Conservation (phyloP, 225 moss, liverwort and hornwort species). For the Thuidium tamariscinum region DNA sequence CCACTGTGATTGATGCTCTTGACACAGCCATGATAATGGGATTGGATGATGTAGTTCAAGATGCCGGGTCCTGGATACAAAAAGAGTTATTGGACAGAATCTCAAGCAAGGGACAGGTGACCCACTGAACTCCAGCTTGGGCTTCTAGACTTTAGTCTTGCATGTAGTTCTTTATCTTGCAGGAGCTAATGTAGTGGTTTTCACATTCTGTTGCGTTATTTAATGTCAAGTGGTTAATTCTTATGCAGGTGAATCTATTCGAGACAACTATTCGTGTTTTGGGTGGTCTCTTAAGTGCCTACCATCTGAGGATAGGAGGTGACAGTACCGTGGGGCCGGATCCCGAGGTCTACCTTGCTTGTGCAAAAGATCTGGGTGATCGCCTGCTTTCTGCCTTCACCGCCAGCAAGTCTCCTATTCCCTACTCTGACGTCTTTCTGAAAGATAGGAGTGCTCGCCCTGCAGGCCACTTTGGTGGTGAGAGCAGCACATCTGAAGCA, state of each 20-base stretch:
- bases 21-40: slow-evolving; percentile 99
- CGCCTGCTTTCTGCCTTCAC: slow-evolving; percentile 74
- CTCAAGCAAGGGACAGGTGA: slow-evolving; percentile 60
- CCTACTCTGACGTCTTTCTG: slow-evolving; percentile 79
- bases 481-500: slow-evolving; percentile 85
- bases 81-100: slow-evolving; percentile 50
- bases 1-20: slow-evolving; percentile 86
- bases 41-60: slow-evolving; percentile 65
- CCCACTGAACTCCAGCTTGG: not conserved
- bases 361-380: slow-evolving; percentile 79
- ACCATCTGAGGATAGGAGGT: slow-evolving; percentile 53
- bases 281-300: slow-evolving; percentile 88
- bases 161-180: not conserved
- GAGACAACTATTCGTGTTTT: slow-evolving; percentile 94
- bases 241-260: slow-evolving; percentile 71
- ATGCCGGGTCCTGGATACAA: slow-evolving; percentile 83
- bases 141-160: not conserved
- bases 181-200: not conserved
- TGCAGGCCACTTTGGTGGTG: slow-evolving; percentile 61
- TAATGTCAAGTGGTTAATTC: not conserved
- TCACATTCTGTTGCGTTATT: not conserved
- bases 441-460: slow-evolving; percentile 46
- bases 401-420: slow-evolving; percentile 61
- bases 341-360: slow-evolving; percentile 52
- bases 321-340: slow-evolving; percentile 27